Evolutionary conservation across 257 asterid species (phyloP).

Genomic region (Forsythia viridissima): DNA sequence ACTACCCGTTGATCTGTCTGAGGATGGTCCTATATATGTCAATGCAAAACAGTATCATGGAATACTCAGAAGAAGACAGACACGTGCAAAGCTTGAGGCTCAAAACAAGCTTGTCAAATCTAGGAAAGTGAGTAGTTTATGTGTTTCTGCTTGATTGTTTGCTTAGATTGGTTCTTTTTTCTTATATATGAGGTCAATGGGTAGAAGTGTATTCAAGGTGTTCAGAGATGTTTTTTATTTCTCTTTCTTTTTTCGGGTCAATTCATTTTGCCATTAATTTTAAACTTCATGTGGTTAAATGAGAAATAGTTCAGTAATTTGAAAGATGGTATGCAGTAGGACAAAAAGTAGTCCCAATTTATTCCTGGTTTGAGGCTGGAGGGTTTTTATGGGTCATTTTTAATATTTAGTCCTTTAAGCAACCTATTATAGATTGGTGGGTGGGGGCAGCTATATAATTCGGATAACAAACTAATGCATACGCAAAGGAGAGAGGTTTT

Average conservation of each 20-base stretch:
- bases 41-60: constrained; percentile 93
- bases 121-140: constrained; percentile 62
- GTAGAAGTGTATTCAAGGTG: neutral
- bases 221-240: neutral
- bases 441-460: too few relatives aligned
- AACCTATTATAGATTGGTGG: neutral
- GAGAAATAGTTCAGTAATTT: neutral
- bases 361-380: neutral
- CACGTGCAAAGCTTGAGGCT: constrained; percentile 94
- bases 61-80: constrained; percentile 85
- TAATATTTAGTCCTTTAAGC: too few relatives aligned
- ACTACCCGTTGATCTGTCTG: constrained; percentile 77
- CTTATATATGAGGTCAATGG: neutral
- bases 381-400: neutral
- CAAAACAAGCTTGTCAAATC: constrained; percentile 80
- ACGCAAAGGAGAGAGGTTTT: neutral
- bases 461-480: neutral
- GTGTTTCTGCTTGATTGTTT: neutral
- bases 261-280: neutral
- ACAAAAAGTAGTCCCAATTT: neutral
- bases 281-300: neutral
- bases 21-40: constrained; percentile 88
- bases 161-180: neutral
- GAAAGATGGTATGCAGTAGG: neutral
- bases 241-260: neutral